phyloP scores from a whole-genome alignment of 139 green algal genomes.

The Tetradesmus obliquus region DNA sequence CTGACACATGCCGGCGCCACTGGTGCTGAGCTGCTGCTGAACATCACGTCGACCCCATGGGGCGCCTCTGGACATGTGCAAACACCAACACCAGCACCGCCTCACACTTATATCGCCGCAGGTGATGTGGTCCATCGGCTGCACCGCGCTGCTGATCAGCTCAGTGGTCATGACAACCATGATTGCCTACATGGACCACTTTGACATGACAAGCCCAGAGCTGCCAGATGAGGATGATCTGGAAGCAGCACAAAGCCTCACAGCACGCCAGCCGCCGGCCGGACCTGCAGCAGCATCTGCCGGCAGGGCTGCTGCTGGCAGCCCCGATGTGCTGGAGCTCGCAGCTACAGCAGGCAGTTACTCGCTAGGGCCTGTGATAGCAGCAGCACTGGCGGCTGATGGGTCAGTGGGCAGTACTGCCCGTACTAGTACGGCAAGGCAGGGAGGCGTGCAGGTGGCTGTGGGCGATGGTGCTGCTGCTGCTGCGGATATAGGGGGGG shows the following conservation, averaged over 20 bases:
- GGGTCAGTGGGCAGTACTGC: not conserved
- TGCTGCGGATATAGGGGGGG: no score
- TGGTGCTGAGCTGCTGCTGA: no score
- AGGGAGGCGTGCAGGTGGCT: not conserved
- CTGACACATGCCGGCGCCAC: not conserved
- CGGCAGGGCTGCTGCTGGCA: not conserved
- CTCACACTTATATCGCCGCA: not conserved
- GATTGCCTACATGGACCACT: slow-evolving; percentile 43
- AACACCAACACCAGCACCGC: not conserved
- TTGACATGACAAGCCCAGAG: slow-evolving; percentile 14
- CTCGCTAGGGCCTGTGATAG: not conserved
- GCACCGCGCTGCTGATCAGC: slow-evolving; percentile 12
- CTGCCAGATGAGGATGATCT: not conserved
- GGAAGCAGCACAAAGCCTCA: not conserved
- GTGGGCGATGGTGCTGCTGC: not conserved
- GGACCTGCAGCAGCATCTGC: not conserved
- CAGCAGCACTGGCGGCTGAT: not conserved
- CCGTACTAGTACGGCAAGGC: not conserved
- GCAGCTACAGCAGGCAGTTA: not conserved
- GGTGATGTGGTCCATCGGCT: slow-evolving; percentile 37
- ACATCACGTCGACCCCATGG: no score
- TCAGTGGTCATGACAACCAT: slow-evolving; percentile 24
- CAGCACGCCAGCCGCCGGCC: not conserved
- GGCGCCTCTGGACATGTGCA: no score
- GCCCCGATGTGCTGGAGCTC: not conserved